These are phyloP conservation scores for Tricholoma matsutake DNA, from an alignment of 768 basidiomycete species.

Conservation along the genomic window DNA sequence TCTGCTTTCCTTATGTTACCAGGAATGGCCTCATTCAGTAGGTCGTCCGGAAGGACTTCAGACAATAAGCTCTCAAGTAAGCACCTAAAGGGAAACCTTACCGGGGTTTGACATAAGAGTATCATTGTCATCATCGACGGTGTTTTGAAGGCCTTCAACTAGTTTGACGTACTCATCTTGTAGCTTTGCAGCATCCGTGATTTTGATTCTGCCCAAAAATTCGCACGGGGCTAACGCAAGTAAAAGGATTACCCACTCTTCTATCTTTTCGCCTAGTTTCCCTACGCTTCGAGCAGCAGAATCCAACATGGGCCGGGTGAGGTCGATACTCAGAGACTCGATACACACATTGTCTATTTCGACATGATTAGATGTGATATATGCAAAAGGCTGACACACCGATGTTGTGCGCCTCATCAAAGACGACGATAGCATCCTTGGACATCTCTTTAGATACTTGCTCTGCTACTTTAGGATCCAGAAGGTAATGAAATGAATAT, in stretches of 20 bases:
- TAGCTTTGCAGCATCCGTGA: constrained; percentile 87
- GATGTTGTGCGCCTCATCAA: constrained; percentile 99
- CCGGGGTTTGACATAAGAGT: constrained; percentile 87
- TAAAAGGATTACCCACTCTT: constrained; percentile 62
- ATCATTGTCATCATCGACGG: constrained; percentile 65
- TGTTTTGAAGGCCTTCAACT: constrained; percentile 89
- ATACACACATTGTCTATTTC: constrained; percentile 94
- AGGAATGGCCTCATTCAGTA: constrained; percentile 92
- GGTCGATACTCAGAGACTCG: constrained; percentile 94
- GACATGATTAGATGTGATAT: constrained; percentile 23
- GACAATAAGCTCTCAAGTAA: constrained; percentile 2
- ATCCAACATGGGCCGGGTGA: constrained; percentile 97
- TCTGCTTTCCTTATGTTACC: constrained; percentile 99
- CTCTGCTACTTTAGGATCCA: constrained; percentile 98
- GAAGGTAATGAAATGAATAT: constrained; percentile 97
- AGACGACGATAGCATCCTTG: constrained; percentile 97
- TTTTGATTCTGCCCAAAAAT: constrained; percentile 72
- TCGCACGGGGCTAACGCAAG: constrained; percentile 1
- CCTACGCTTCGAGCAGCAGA: constrained; percentile 86
- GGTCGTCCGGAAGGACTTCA: constrained; percentile 89
- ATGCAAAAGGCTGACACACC: constrained; percentile 42
- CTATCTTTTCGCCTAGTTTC: constrained; percentile 87
- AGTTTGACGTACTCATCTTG: constrained; percentile 96
- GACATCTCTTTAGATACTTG: constrained; percentile 98
- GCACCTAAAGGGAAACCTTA: constrained; percentile 27